Evolutionary conservation across 306 rosid genomes (phyloP).

Genomic region (Cucurbita maxima): DNA sequence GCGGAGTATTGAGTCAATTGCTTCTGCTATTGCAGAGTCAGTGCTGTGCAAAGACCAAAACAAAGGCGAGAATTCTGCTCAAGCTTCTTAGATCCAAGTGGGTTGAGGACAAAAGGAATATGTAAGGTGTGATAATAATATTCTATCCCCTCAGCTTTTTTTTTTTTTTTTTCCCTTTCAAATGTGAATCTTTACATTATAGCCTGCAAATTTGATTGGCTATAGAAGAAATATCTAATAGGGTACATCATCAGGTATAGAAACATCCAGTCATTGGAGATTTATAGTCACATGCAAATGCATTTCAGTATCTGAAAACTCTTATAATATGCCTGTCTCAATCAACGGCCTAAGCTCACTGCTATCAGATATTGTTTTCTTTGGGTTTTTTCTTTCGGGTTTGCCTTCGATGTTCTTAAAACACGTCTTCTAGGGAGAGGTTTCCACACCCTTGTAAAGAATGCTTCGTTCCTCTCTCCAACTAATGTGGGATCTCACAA

Average conservation of each 20-base stretch:
- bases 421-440: no score
- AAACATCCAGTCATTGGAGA: background rate
- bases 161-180: background rate
- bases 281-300: conserved; percentile 6
- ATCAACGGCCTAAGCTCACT: background rate
- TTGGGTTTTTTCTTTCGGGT: no score
- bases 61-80: conserved; percentile 63
- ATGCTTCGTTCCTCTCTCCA: no score
- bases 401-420: no score
- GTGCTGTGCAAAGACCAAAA: conserved; percentile 39
- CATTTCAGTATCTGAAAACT: background rate
- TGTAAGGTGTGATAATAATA: background rate
- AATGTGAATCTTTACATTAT: background rate
- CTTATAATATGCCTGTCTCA: background rate
- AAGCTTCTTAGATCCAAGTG: conserved; percentile 59
- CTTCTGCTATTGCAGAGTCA: conserved; percentile 71
- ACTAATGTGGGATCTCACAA: no score
- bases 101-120: conserved; percentile 30
- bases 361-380: no score
- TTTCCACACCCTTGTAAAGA: no score
- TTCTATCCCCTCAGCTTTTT: background rate
- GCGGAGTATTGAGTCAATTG: conserved; percentile 48
- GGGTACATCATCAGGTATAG: background rate
- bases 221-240: background rate
- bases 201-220: background rate